Base-by-base conservation (phyloP, 768 basidiomycete species). In the Paxillus ammoniavirescens region DNA sequence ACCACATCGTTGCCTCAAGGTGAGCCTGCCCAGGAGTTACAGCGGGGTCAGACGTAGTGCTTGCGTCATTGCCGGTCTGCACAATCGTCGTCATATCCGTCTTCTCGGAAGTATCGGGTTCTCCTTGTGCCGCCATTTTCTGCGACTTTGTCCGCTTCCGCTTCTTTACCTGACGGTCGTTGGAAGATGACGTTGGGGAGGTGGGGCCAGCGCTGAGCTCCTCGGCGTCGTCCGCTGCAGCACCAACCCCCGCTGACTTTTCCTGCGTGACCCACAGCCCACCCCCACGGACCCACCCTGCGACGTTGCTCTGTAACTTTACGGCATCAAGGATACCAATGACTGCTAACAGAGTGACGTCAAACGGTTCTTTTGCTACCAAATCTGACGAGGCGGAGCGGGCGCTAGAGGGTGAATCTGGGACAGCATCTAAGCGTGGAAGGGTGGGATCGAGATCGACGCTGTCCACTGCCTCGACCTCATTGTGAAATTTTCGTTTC, bases 291-390 rank as follows among this genome's bases (percentile, higher is more conserved):
- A 89, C 75, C 89, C 89, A 90, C 17, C 76, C 81, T 0, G 86
- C 82, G 21, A 90, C 79, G 58, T 86, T 89, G 51, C 70, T 74
- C 68, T 89, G 81, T 45, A 60, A 49, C 65, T 82, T 85, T 13
- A 84, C 57, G 13, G 70, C 73, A 44, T 88, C 84, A 21, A 91
- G 68, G 13, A 90, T 72, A 8, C 89, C 89, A 13, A 89, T 71
- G 10, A 89, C 77, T 0, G 84, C 86, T 1, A 91, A 75, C 17
- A 69, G 73, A 0, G 78, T 84, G 44, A 72, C 70, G 65, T 89
- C 87, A 58, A 70, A 73, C 3, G 63, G 56, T 3, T 61, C 67
- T 41, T 64, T 58, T 2, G 57, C 60, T 44, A 38, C 42, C 28
- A 3, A 47, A 10, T 21, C 44, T 17, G 56, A 42, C 26, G 14